Base-by-base conservation (phyloP, 108 stramenopile species). In the Pseudonitzschia pungens region DNA sequence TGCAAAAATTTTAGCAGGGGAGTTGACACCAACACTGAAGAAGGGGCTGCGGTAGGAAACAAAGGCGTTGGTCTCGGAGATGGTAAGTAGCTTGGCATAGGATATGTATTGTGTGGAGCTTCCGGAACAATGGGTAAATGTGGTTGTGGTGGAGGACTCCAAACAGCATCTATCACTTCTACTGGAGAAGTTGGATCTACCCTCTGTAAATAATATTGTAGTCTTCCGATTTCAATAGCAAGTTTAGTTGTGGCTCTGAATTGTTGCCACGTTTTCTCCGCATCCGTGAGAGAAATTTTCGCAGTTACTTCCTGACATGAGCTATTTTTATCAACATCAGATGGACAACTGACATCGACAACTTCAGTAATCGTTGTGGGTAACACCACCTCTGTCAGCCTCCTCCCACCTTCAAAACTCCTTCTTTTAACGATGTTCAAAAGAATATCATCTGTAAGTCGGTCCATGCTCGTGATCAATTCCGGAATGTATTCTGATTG, bases 391-490 rank as follows among this genome's bases (percentile, higher is more conserved):
- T 29, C 36, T 41, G 21, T n/a, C 0, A 0, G 29, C 32, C 44
- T 68, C 54, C 64, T 57, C 7, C 41, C 27, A 16, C 41, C 57
- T 45, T 56, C 40, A 21, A 27, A 15, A 4, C 32, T 62, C 0
- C 32, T 62, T 28, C 0, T 62, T 0, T 24, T 33, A 9, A 6
- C 42, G 0, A 73, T 29, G 28, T 69, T 74, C 18, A 29, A 0
- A 29, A 65, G 33, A 18, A 79, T 66, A 21, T 48, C 62, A 55
- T 48, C 24, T 10, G 67, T 53, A 36, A 79, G 71, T 32, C 24
- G 27, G 53, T 79, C 63, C 78, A 79, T 79, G 40, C 69, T 70
- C 41, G 0, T n/a, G 16, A 74, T 74, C 63, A 79, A 69, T 52
- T 73, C 72, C 22, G 48, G 50, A 12, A 59, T 31, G 69, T 79